Conservation (phyloP, 495 filamentous ascomycete genomes). For the Talaromyces wortmannii region DNA sequence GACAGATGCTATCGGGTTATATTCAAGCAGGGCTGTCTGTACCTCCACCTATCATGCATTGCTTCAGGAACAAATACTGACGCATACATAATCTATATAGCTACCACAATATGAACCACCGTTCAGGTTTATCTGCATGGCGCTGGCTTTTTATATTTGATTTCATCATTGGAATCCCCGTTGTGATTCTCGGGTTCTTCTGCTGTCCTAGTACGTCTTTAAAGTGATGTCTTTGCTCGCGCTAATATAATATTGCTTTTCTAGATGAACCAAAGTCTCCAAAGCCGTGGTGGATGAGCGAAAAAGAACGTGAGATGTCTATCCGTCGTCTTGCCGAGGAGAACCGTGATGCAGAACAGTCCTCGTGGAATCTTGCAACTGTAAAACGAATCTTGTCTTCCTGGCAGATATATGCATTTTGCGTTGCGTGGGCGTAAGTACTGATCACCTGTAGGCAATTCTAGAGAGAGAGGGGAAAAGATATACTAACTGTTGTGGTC, state of each 20-base stretch:
- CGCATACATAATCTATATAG: background rate
- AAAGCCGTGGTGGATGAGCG: background rate
- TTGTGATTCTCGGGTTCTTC: slow-evolving; percentile 6
- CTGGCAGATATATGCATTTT: background rate
- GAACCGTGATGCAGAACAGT: background rate
- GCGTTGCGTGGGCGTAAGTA: background rate
- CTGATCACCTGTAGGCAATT: too few relatives aligned
- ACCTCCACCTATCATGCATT: background rate
- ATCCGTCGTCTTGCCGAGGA: background rate
- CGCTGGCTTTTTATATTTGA: slow-evolving; percentile 10
- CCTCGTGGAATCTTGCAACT: background rate
- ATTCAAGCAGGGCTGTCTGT: slow-evolving; percentile 1
- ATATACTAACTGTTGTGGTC: background rate
- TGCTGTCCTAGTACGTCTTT: slow-evolving; percentile 2
- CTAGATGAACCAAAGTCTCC: background rate
- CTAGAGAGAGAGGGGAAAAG: too few relatives aligned
- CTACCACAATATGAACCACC: slow-evolving; percentile 3
- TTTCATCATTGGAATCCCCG: slow-evolving; percentile 8
- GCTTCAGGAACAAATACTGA: background rate
- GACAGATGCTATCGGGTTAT: slow-evolving; percentile 6
- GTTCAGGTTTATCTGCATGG: slow-evolving; percentile 4
- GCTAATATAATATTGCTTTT: background rate
- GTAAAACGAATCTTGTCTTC: background rate
- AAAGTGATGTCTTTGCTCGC: too few relatives aligned
- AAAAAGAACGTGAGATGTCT: background rate